Base-by-base conservation (phyloP, 495 filamentous ascomycete genomes). In the Penicillium pulvis region DNA sequence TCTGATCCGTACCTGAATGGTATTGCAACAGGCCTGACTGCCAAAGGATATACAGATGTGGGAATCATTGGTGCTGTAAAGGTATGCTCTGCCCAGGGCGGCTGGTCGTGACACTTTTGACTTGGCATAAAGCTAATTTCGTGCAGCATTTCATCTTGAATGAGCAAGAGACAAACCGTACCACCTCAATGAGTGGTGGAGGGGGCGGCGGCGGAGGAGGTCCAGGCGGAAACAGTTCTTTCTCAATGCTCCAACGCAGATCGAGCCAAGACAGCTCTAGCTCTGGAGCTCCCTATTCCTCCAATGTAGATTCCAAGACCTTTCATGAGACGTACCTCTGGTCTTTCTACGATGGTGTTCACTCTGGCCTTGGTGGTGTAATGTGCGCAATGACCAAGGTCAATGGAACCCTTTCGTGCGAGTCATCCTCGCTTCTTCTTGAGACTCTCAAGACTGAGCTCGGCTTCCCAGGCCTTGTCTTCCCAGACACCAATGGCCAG, bases 301-400 rank as follows among this genome's bases (percentile, higher is more conserved):
- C 83, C 14, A 86, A 86, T 44, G 81, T 85, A 12, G 85, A 87
- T 45, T 83, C 89, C 65, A 77, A 82, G 46, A 87, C 87, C 0
- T 70, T 90, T 55, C 87, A 90, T 64, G 88, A 91, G 66, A 61
- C 86, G 1, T 91, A 90, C 58, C 77, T 88, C n/a, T 93, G 90
- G 89, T 71, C 79, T 0, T 90, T 88, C 69, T 76, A 80, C 48
- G 84, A 89, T 63, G 83, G 82, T 0, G 79, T 88, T 2, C 73
- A 80, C 36, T 81, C 85, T 2, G 84, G 86, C 14, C 76, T 76
- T 5, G 83, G 76, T 2, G 80, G 73, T 47, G 76, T 89, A 24
- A 89, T 89, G 86, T 89, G 85, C 69, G 83, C 81, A 4, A 87
- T 88, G 61, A 81, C 85, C 51, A 75, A 84, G 10, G 59, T 88